Evolutionary conservation across 2,329 filamentous ascomycete genomes (phyloP), one percentile per base, ranked within the genome.

Genomic region (Shiraia sp.): DNA sequence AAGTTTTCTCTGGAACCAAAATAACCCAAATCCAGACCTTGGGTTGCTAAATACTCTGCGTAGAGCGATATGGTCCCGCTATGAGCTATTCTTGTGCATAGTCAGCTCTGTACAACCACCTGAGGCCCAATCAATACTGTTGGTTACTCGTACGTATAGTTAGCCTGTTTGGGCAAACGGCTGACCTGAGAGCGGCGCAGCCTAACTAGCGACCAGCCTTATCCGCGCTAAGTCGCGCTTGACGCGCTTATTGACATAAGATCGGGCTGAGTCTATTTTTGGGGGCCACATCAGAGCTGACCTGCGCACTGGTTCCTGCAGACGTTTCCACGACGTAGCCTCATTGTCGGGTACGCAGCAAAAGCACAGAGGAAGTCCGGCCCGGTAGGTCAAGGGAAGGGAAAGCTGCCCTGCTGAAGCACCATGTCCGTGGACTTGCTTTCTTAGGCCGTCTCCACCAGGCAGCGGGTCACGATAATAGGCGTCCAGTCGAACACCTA

Each of bases 261-360:
- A 46, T 42, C 39, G 28, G 28, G 41, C 33, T 44, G 42, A 42
- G 42, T 22, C 58, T 63, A 63, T 63, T 61, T 61, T 63, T 58
- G 58, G 52, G 47, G 45, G 27, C 42, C 39, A 32, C 17, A 41
- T 32, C 45, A 39, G 32, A 42, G 41, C 41, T 37, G 45, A 37
- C 26, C 25, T 33, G 35, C 41, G 37, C 7, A 36, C 38, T 34
- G 30, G 39, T 41, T 41, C 39, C 35, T 51, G 48, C 45, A 49
- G 40, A 45, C 12, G 26, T 7, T 7, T 22, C 15, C 15, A 32
- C 23, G 39, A 3, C 10, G 26, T 31, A 44, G 36, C 34, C 40
- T 44, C 16, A 36, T 16, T n/a, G 14, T 26, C 22, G 38, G 41
- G 32, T 35, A 26, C 45, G 39, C 51, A 41, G 40, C 36, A 38